phyloP scores from a whole-genome alignment of 345 rosid species.

The Salix purpurea region DNA sequence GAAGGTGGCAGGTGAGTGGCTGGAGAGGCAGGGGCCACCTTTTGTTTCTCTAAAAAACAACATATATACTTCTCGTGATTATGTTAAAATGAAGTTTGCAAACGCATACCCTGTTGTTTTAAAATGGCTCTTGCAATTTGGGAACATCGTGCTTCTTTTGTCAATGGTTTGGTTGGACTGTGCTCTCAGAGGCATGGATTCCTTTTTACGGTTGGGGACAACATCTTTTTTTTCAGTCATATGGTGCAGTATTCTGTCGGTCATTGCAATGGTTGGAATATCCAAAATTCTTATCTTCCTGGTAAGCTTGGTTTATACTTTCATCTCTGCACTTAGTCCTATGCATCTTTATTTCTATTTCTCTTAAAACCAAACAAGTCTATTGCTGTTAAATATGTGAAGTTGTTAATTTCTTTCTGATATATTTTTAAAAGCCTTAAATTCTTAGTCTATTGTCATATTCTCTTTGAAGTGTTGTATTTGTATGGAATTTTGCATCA shows the following conservation, averaged over 20 bases:
- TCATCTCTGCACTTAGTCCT: background rate
- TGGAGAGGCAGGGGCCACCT: slow-evolving; percentile 60
- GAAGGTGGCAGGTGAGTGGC: slow-evolving; percentile 46
- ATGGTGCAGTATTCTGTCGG: slow-evolving; percentile 88
- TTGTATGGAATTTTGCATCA: background rate
- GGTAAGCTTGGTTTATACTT: slow-evolving; percentile 47
- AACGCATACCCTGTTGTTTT: slow-evolving; percentile 52
- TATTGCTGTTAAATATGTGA: background rate
- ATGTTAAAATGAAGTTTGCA: slow-evolving; percentile 44
- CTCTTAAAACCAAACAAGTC: background rate
- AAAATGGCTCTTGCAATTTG: slow-evolving; percentile 63
- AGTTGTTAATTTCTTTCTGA: background rate
- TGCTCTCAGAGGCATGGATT: slow-evolving; percentile 77
- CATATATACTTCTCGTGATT: slow-evolving; percentile 40
- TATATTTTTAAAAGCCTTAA: background rate
- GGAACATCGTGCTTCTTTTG: slow-evolving; percentile 65
- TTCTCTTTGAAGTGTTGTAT: background rate
- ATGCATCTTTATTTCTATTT: background rate
- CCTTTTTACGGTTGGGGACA: slow-evolving; percentile 83
- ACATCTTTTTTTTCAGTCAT: slow-evolving; percentile 72
- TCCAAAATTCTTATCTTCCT: slow-evolving; percentile 57
- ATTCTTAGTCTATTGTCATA: background rate
- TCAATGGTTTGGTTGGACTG: slow-evolving; percentile 86
- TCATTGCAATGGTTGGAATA: slow-evolving; percentile 71
- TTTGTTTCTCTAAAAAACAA: slow-evolving; percentile 32